Base-by-base conservation (phyloP, 768 basidiomycete species). In the Kwoniella heveanensis region DNA sequence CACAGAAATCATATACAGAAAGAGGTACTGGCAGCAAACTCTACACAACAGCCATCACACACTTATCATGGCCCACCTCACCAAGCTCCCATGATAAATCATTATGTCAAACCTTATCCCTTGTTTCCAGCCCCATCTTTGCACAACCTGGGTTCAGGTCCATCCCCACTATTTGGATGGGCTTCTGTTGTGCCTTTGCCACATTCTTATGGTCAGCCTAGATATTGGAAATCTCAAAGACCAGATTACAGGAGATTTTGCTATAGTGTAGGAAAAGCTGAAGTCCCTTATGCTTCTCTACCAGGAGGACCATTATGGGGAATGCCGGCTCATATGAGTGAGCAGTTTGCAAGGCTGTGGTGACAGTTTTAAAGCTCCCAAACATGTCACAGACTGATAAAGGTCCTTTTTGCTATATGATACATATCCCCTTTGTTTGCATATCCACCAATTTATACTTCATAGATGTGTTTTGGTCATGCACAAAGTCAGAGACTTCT, bases 241-340 rank as follows among this genome's bases (percentile, higher is more conserved):
- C 72, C 67, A 60, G 77, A 78, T 65, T 76, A 78, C 60, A 63
- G 75, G 25, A 58, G 77, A 49, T 75, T 72, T 51, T 77, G 77
- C 54, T 77, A 66, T 46, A 66, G 65, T 37, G 73, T 77, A 13
- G 77, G 75, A 13, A 78, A 76, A 56, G 77, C 77, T 32, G 77
- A 78, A 64, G 77, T 77, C 2, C 75, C 75, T 2, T 75, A 68
- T 67, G 75, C 75, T 26, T 44, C 62, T 32, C 36, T 73, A 25
- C 71, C 71, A 10, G 71, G 72, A 15, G 72, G 69, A n/a, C 72
- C 69, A n/a, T 57, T 73, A 27, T 37, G 58, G 55, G 68, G 72
- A 0, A 56, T 54, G 44, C 62, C 65, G 10, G 37, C 63, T 12
- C 49, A 55, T 39, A 55, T 44, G 39, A 44, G 39, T 44, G 39